These are phyloP conservation scores for Neocallimastix lanati DNA, from an alignment of 192 early-diverging fungal species.

Conservation along the genomic window DNA sequence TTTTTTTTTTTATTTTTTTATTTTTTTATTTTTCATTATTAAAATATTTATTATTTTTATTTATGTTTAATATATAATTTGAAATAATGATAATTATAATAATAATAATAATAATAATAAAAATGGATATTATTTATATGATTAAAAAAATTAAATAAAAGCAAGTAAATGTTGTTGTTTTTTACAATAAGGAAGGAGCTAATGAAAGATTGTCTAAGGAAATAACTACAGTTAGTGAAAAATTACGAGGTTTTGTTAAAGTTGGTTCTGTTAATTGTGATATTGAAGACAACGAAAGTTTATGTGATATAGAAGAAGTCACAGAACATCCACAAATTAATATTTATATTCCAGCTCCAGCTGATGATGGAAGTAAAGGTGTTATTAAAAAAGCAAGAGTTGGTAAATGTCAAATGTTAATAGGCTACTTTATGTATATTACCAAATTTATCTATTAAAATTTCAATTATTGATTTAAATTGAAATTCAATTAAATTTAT, in stretches of 20 bases:
- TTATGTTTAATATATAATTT: too few relatives aligned
- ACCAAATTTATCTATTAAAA: too few relatives aligned
- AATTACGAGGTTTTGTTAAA: constrained; percentile 63
- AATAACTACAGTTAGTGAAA: constrained; percentile 9
- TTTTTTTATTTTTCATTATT: too few relatives aligned
- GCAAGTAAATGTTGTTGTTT: neutral
- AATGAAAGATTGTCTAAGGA: neutral
- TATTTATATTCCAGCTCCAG: neutral
- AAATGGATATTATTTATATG: too few relatives aligned
- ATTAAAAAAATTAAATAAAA: neutral
- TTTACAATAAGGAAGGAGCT: neutral
- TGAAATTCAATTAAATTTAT: too few relatives aligned
- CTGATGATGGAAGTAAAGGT: neutral
- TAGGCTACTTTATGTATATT: too few relatives aligned
- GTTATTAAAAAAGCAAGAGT: neutral
- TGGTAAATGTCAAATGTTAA: neutral
- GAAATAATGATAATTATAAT: too few relatives aligned
- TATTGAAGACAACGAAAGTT: constrained; percentile 44
- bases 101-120: neutral
- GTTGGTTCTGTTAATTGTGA: constrained; percentile 86
- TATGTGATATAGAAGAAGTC: constrained; percentile 63
- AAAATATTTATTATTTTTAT: too few relatives aligned
- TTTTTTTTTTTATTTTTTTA: too few relatives aligned
- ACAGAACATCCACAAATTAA: neutral
- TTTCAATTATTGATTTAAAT: too few relatives aligned